Evolutionary conservation across 352 stramenopile species (phyloP).

Genomic region (Globisporangium alternatum): DNA sequence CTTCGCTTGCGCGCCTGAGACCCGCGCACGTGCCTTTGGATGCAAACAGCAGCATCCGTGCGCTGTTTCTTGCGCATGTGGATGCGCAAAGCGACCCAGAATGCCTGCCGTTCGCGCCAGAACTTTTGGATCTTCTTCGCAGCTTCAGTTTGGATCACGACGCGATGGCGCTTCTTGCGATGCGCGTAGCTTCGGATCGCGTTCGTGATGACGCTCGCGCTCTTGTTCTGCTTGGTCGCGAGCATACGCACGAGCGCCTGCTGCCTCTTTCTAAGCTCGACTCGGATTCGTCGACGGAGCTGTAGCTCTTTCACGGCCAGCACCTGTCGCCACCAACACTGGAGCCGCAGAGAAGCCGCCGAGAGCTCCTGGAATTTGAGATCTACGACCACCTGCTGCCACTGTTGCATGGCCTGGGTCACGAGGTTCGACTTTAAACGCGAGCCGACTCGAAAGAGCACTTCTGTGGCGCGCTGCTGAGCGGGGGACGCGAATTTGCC

Average conservation of each 20-base stretch:
- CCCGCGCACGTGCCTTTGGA: slow-evolving; percentile 40
- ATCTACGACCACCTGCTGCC: slow-evolving; percentile 28
- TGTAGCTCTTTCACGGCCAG: slow-evolving; percentile 25
- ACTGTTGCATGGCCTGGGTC: slow-evolving; percentile 41
- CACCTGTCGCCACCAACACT: slow-evolving; percentile 68
- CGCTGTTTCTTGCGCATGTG: slow-evolving; percentile 35
- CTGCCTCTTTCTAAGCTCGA: slow-evolving; percentile 47
- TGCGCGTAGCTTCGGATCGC: slow-evolving; percentile 28
- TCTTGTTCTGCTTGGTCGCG: slow-evolving; percentile 40
- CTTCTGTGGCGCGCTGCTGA: slow-evolving; percentile 48
- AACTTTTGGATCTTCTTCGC: slow-evolving; percentile 44
- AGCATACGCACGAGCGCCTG: slow-evolving; percentile 36
- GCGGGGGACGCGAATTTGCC: slow-evolving; percentile 61
- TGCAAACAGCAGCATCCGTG: slow-evolving; percentile 32
- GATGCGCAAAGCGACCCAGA: slow-evolving; percentile 44
- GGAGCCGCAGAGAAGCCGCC: slow-evolving; percentile 21
- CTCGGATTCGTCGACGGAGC: slow-evolving; percentile 25
- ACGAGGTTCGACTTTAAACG: slow-evolving; percentile 40
- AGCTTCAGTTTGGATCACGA: slow-evolving; percentile 19
- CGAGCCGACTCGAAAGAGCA: slow-evolving; percentile 43
- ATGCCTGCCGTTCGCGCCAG: slow-evolving; percentile 42
- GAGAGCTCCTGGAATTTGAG: slow-evolving; percentile 19
- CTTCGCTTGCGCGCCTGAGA: slow-evolving; percentile 29
- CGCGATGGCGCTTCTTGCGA: slow-evolving; percentile 5
- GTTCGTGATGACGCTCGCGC: slow-evolving; percentile 43